A percentile compares a stretch with the other conserved stretches of the same genome.
Evolutionary conservation across 495 filamentous ascomycete genomes (phyloP).

Genomic region (Xylaria flabelliformis): DNA sequence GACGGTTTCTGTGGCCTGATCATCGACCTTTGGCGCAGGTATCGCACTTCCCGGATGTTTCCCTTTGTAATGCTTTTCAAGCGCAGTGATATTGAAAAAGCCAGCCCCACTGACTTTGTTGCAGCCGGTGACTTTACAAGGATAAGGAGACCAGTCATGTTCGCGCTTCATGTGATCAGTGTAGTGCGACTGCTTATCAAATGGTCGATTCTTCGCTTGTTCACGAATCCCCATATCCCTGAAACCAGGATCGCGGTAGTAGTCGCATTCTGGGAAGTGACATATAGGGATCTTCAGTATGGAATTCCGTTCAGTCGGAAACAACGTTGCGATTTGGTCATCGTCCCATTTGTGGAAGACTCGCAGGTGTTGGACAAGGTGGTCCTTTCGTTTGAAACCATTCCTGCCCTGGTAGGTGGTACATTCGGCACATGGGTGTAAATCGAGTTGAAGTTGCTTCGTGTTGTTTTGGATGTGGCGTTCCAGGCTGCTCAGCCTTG

Average conservation of each 20-base stretch:
- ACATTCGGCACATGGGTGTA: background rate
- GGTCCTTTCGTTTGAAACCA: background rate
- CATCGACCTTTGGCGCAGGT: background rate
- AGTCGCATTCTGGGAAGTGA: background rate
- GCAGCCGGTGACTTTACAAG: background rate
- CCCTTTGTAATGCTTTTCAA: background rate
- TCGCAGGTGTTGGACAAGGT: background rate
- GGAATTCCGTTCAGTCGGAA: background rate
- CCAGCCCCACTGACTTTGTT: background rate
- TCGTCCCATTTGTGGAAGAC: background rate
- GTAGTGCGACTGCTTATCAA: constrained; percentile 3
- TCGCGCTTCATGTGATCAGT: background rate
- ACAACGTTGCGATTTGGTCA: background rate
- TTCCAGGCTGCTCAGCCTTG: background rate
- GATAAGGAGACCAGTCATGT: constrained; percentile 1
- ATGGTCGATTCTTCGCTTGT: background rate
- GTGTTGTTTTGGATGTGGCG: background rate
- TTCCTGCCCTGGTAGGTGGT: background rate
- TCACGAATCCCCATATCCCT: background rate
- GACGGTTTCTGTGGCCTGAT: background rate
- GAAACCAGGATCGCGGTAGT: background rate
- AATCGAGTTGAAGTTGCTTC: background rate
- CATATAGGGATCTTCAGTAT: background rate
- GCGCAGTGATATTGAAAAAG: background rate
- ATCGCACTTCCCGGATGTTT: background rate